Base-by-base conservation (phyloP, 2,329 filamentous ascomycete genomes). In the Byssothecium circinans region DNA sequence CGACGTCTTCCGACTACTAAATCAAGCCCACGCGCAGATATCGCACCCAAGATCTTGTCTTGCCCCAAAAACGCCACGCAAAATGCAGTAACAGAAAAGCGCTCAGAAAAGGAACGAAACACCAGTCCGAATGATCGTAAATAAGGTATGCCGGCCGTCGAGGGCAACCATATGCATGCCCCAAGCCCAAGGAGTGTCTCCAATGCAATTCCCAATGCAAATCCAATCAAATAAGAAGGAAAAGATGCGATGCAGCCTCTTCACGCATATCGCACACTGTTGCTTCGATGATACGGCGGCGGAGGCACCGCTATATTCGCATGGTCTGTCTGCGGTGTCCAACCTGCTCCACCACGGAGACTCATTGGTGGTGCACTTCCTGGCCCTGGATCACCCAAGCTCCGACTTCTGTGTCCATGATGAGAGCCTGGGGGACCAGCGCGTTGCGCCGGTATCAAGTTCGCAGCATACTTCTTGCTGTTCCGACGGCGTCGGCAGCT, bases 401-500 rank as follows among this genome's bases (percentile, higher is more conserved):
- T 23, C 19, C 4, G 20, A 17, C 17, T 32, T 11, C 8, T 25
- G 17, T 12, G 14, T n/a, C 12, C 15, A 25, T 6, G 15, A 46
- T 2, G 43, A 42, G 39, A 49, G 44, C 17, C 37, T n/a, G n/a
- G n/a, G 52, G 11, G 49, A 52, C 15, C 41, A 54, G 4, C 46
- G 41, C 5, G 22, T 46, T 49, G 47, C 15, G 54, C 53, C 17
- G 60, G 53, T 27, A 50, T 54, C 34, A 49, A 55, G 36, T 56
- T 56, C 30, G 51, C 52, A 1, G 62, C 57, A 45, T 68, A 68
- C 5, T 48, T 50, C 22, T 60, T 60, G 2, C 49, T 45, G 17
- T 49, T 60, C 19, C 50, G 52, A 20, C 66, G 53, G 41, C 66
- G 65, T 34, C 59, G 61, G 60, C 54, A 83, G 36, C 80, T 80